Evolutionary conservation across 2,329 filamentous ascomycete species (phyloP), one percentile per base, ranked within the genome.

Genomic region (Paraconiothyrium brasiliense): DNA sequence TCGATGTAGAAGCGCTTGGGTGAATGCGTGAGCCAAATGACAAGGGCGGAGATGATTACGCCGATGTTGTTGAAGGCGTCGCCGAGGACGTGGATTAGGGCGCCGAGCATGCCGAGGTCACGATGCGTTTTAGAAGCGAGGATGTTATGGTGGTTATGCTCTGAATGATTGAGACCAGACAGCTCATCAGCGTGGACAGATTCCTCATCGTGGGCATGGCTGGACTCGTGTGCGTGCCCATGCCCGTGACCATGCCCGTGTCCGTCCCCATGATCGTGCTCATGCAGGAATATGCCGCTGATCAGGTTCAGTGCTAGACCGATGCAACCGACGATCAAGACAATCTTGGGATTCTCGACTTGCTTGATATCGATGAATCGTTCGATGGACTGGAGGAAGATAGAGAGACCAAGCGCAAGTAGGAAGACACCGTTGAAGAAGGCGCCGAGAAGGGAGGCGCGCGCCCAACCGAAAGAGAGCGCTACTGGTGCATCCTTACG

Each of bases 381-480:
- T 76, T 93, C 90, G 54, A 93, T 84, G 0, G 90, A 89, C 71
- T 93, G 91, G 2, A 93, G 79, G 37, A 90, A 84, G 54, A 93
- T 91, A 74, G 89, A 92, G 39, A 93, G 77, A 1, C 90, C 90
- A 2, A 94, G 80, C 0, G 89, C 90, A 16, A 93, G 77, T 1
- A 94, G 83, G 61, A 94, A 91, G 1, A 89, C 88, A 14, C 91
- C 91, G 70, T 94, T 94, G 83, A 93, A 94, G 76, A 94, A 94
- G 24, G 90, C 90, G 5, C 91, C 91, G 0, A 94, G 81, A 1
- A 93, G 76, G n/a, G 87, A 85, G 16, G 90, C 90, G 35, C 91
- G 85, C 59, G 91, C 89, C 90, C 90, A 93, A n/a, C 91, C 91
- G 67, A 91, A 93, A 0, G 90, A 87, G 16, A 91, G 82, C 10